phyloP scores from a whole-genome alignment of 352 stramenopile genomes.

The Globisporangium solare region DNA sequence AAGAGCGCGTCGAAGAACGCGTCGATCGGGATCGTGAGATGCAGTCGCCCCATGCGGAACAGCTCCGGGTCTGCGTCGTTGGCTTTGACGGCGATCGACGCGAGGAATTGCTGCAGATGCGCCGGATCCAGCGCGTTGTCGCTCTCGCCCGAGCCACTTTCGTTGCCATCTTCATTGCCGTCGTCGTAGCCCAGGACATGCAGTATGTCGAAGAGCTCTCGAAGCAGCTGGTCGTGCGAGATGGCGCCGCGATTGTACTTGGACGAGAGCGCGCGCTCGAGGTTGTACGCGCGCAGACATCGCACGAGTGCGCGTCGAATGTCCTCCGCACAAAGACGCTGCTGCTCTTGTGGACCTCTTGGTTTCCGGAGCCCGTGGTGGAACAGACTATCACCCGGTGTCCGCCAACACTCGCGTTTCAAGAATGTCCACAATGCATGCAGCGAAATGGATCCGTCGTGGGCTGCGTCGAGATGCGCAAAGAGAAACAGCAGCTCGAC shows the following conservation, averaged over 20 bases:
- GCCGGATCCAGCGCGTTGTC: not conserved
- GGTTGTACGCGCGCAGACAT: slow-evolving; percentile 24
- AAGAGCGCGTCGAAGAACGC: slow-evolving; percentile 42
- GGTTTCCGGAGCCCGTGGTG: too few relatives aligned
- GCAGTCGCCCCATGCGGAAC: not conserved
- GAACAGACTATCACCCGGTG: too few relatives aligned
- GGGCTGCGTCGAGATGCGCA: slow-evolving; percentile 16
- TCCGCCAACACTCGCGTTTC: slow-evolving; percentile 18
- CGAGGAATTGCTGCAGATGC: slow-evolving; percentile 8
- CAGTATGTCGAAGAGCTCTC: slow-evolving; percentile 8
- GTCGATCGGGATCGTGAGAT: slow-evolving; percentile 23
- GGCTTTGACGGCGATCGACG: not conserved
- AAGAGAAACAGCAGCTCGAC: slow-evolving; percentile 40
- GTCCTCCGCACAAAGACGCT: too few relatives aligned
- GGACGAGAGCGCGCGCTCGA: slow-evolving; percentile 17
- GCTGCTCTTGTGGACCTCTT: too few relatives aligned
- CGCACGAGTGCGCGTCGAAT: slow-evolving; percentile 5
- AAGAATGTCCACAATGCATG: slow-evolving; percentile 29
- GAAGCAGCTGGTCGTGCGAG: slow-evolving; percentile 13
- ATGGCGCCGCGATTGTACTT: not conserved
- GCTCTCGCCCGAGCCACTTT: not conserved
- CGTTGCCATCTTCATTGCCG: not conserved
- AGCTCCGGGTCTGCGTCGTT: slow-evolving; percentile 8
- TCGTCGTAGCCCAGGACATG: slow-evolving; percentile 1
- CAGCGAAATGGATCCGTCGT: slow-evolving; percentile 18